phyloP scores from a whole-genome alignment of 805 yeast genomes.

The Grigorovia jiainica region DNA sequence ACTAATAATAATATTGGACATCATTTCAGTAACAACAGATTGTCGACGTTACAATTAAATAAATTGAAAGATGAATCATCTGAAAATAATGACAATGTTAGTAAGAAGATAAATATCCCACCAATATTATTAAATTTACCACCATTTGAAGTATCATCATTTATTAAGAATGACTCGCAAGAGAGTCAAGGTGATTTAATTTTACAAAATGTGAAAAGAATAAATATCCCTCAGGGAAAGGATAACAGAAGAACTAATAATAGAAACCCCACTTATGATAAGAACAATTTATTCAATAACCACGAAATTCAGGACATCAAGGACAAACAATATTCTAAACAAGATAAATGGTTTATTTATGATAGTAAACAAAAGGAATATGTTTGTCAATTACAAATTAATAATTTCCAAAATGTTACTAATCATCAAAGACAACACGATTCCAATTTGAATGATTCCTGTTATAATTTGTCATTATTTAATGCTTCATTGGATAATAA shows the following conservation, averaged over 20 bases:
- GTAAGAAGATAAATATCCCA: conserved; percentile 15
- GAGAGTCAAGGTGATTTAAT: neutral
- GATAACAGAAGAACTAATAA: neutral
- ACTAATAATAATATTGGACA: too few relatives aligned
- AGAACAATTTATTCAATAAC: too few relatives aligned
- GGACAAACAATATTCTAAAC: too few relatives aligned
- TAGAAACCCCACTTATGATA: too few relatives aligned
- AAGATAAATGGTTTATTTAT: conserved; percentile 16
- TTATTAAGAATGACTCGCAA: conserved; percentile 5
- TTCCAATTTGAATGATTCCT: conserved; percentile 20
- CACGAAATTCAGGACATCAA: too few relatives aligned
- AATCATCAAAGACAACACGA: conserved; percentile 18
- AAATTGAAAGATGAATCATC: too few relatives aligned
- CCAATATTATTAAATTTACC: conserved; percentile 18
- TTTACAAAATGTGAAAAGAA: neutral
- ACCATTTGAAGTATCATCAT: conserved; percentile 28
- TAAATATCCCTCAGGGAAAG: neutral
- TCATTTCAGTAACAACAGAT: too few relatives aligned
- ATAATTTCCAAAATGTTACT: conserved; percentile 10
- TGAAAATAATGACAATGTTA: neutral
- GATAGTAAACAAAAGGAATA: conserved; percentile 14
- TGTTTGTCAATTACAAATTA: conserved; percentile 12
- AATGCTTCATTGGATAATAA: conserved; percentile 23
- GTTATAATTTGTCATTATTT: conserved; percentile 23
- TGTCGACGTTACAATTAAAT: too few relatives aligned